Conservation (phyloP, 352 stramenopile species). For the Elongisporangium undulatum region DNA sequence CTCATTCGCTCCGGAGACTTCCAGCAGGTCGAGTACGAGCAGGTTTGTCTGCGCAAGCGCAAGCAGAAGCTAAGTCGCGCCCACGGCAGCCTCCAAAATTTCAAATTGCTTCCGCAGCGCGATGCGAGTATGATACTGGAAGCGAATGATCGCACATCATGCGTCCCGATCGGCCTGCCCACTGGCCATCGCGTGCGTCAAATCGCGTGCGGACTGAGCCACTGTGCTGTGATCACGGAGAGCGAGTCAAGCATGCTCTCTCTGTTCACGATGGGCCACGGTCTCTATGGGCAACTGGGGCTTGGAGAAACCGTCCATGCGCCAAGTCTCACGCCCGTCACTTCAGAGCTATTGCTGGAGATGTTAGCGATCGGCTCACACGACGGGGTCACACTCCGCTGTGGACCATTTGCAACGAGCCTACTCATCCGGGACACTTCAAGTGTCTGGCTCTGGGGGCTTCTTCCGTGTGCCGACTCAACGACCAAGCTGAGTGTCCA, state of each 20-base stretch:
- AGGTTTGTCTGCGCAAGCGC: conserved; percentile 9
- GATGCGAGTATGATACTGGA: conserved; percentile 10
- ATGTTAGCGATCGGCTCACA: conserved; percentile 5
- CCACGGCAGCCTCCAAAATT: conserved; percentile 7
- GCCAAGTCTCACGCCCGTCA: conserved; percentile 15
- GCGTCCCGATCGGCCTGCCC: not conserved
- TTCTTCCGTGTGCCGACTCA: conserved; percentile 13
- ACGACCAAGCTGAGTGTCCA: conserved; percentile 5
- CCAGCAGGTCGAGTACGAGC: conserved; percentile 12
- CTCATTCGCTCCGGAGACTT: not conserved
- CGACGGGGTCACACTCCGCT: conserved; percentile 12
- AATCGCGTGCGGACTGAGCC: conserved; percentile 33
- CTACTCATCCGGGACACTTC: conserved; percentile 13
- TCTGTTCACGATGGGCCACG: conserved; percentile 25
- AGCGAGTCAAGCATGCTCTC: conserved; percentile 5
- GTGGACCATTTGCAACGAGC: conserved; percentile 29
- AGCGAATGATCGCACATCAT: conserved; percentile 4
- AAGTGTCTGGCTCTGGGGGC: conserved; percentile 28
- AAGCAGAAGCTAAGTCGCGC: conserved; percentile 11
- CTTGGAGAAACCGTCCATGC: conserved; percentile 20
- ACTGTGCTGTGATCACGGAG: conserved; percentile 23
- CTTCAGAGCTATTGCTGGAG: conserved; percentile 8
- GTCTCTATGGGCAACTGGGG: conserved; percentile 42
- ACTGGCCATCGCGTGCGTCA: conserved; percentile 16
- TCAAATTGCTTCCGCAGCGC: conserved; percentile 14